phyloP scores from a whole-genome alignment of 306 rosid genomes.

The Glycine latifolia region DNA sequence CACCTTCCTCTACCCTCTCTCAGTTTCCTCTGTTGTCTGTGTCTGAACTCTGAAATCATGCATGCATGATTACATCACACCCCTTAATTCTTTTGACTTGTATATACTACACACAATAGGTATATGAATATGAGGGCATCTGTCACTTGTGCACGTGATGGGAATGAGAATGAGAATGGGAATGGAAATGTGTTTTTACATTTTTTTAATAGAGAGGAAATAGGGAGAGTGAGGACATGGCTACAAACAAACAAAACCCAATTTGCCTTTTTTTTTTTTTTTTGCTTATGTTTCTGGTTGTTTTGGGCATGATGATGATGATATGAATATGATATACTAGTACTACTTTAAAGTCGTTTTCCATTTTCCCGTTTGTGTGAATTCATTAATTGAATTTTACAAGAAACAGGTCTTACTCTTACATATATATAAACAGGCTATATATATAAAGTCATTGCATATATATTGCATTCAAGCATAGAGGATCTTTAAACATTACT shows the following conservation, averaged over 20 bases:
- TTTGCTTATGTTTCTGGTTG: not conserved
- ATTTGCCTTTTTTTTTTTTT: slow-evolving; percentile 1
- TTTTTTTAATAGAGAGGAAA: slow-evolving; percentile 36
- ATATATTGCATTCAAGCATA: not conserved
- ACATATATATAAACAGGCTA: too few relatives aligned
- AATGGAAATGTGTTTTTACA: not conserved
- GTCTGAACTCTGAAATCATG: slow-evolving; percentile 11
- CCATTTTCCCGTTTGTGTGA: too few relatives aligned
- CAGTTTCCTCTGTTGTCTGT: slow-evolving; percentile 70
- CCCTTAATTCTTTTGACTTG: slow-evolving; percentile 39
- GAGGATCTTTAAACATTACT: not conserved
- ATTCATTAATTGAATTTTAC: slow-evolving; percentile 16
- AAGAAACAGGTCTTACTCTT: slow-evolving; percentile 20
- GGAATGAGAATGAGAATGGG: too few relatives aligned
- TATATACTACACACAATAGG: slow-evolving; percentile 43
- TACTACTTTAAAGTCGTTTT: not conserved
- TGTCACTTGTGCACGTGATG: slow-evolving; percentile 29
- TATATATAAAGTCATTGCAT: too few relatives aligned
- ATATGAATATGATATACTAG: not conserved
- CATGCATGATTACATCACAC: too few relatives aligned
- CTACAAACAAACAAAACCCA: slow-evolving; percentile 19
- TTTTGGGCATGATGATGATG: slow-evolving; percentile 21
- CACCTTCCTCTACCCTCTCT: slow-evolving; percentile 71
- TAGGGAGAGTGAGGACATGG: slow-evolving; percentile 8
- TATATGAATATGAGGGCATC: not conserved